These are phyloP conservation scores for Plasmodium knowlesi DNA, from an alignment of 169 alveolate species.

Conservation along the genomic window DNA sequence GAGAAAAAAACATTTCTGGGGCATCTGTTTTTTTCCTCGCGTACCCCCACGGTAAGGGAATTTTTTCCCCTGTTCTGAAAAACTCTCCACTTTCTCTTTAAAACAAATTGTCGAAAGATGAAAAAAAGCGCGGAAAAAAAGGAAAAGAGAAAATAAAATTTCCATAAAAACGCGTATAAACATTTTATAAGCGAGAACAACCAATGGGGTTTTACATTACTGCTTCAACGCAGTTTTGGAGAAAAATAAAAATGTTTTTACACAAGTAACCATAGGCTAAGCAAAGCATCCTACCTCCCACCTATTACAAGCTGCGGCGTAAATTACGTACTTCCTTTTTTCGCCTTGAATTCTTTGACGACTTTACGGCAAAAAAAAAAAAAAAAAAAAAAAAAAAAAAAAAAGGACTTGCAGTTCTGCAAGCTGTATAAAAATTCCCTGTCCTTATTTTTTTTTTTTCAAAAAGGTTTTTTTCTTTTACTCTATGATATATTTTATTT, in stretches of 20 bases:
- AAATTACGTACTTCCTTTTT: background rate
- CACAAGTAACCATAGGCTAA: background rate
- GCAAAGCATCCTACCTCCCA: background rate
- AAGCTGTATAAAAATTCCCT: background rate
- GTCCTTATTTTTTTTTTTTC: background rate
- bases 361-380: background rate
- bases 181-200: conserved; percentile 1
- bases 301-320: background rate
- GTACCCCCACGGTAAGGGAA: background rate
- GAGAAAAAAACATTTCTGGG: background rate
- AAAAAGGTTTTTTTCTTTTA: background rate
- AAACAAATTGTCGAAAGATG: background rate
- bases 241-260: background rate
- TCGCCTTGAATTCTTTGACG: background rate
- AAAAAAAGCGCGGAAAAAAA: background rate
- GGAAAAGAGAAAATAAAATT: background rate
- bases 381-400: background rate
- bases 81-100: background rate
- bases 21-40: background rate
- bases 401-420: background rate
- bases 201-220: background rate
- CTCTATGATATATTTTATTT: background rate
- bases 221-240: background rate
- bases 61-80: background rate
- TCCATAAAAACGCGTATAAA: background rate